Evolutionary conservation across 257 asterid genomes (phyloP).

Genomic region (Thymus quinquecostatus): DNA sequence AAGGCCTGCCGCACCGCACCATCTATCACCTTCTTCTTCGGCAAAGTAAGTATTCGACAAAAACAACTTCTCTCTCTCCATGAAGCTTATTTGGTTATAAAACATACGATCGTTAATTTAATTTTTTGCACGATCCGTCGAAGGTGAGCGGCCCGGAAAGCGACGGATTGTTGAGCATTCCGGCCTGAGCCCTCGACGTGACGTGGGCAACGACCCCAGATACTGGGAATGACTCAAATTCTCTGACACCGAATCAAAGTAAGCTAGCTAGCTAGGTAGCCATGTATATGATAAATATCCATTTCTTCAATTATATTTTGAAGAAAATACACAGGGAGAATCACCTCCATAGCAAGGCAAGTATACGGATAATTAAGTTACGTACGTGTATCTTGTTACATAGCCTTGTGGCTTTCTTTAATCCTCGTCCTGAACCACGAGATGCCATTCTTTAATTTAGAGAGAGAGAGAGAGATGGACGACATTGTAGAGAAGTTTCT

Average conservation of each 20-base stretch:
- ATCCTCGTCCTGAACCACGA: neutral
- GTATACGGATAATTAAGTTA: neutral
- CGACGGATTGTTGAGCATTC: neutral
- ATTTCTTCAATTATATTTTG: neutral
- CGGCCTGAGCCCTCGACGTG: neutral
- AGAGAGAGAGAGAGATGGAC: constrained; percentile 29
- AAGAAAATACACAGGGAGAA: neutral
- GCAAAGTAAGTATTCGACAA: no score
- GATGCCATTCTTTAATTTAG: neutral
- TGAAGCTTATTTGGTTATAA: no score
- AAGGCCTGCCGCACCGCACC: no score
- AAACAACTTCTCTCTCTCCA: neutral
- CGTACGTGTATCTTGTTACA: constrained; percentile 20
- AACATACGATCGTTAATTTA: neutral
- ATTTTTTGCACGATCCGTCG: constrained; percentile 2
- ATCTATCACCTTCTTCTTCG: no score
- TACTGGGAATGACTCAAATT: constrained; percentile 11
- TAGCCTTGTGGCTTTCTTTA: neutral
- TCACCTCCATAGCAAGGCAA: constrained; percentile 10
- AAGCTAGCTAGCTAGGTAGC: neutral
- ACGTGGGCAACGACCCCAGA: constrained; percentile 15
- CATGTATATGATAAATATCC: neutral
- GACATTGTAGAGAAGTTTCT: constrained; percentile 33
- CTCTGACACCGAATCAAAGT: neutral
- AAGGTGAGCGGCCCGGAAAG: neutral